Percentiles rank a stretch among this genome's conserved stretches.
phyloP scores from a whole-genome alignment of 352 stramenopile genomes.

The Globisporangium splendens region DNA sequence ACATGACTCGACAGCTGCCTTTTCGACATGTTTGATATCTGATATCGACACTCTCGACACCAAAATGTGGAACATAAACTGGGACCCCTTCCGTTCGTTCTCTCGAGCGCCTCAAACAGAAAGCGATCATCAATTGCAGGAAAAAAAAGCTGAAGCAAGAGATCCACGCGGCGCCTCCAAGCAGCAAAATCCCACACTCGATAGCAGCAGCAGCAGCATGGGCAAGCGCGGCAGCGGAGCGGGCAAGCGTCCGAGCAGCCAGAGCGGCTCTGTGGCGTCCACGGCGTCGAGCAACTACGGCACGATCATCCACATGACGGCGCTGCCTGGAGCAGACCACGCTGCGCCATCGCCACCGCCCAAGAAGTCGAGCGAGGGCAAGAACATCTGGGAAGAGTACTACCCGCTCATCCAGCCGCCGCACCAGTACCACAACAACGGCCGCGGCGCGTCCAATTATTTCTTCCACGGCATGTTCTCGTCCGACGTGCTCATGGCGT shows the following conservation, averaged over 20 bases:
- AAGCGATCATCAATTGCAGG: neutral
- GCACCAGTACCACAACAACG: constrained; percentile 78
- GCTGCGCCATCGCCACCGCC: neutral
- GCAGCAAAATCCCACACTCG: neutral
- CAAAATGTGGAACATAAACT: too few relatives aligned
- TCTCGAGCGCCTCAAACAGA: neutral
- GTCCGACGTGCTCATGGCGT: constrained; percentile 82
- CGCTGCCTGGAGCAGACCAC: constrained; percentile 1
- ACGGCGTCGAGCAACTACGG: constrained; percentile 28
- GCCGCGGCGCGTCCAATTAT: constrained; percentile 70
- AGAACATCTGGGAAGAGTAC: constrained; percentile 87
- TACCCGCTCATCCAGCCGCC: constrained; percentile 84
- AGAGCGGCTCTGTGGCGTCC: constrained; percentile 20
- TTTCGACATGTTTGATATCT: neutral
- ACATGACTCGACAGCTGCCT: neutral
- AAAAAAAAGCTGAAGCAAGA: constrained; percentile 2
- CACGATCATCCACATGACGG: constrained; percentile 31
- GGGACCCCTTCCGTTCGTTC: too few relatives aligned
- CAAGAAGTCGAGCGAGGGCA: constrained; percentile 19
- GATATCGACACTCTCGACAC: neutral
- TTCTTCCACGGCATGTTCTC: constrained; percentile 89
- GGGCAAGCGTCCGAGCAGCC: constrained; percentile 19
- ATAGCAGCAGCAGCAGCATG: constrained; percentile 19
- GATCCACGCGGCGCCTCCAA: neutral
- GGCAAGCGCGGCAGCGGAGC: constrained; percentile 33